Percentiles rank a stretch among this genome's conserved stretches.
phyloP scores from a whole-genome alignment of 2,329 filamentous ascomycete species.

The Raffaelea deltoideospora region DNA sequence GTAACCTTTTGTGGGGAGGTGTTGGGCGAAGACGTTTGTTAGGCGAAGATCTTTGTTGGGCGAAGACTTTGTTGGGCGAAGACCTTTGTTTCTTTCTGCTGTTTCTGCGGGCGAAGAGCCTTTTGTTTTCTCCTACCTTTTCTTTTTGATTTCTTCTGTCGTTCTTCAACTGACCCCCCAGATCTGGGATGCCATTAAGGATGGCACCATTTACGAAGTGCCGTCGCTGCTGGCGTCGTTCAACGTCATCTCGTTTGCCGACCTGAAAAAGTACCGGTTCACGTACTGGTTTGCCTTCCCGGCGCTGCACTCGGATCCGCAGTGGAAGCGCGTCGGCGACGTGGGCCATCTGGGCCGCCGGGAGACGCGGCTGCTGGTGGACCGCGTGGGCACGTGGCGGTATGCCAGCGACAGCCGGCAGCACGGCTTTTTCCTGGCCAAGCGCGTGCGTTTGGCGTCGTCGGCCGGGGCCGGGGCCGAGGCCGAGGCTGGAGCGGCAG shows the following conservation, averaged over 20 bases:
- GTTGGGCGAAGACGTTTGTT: no score
- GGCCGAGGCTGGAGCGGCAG: conserved; percentile 11
- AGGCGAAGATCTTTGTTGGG: no score
- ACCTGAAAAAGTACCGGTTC: conserved; percentile 94
- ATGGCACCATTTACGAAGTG: conserved; percentile 90
- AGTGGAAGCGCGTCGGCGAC: conserved; percentile 53
- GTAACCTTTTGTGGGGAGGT: no score
- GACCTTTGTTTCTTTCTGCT: not conserved
- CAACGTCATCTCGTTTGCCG: conserved; percentile 78
- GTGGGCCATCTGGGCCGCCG: conserved; percentile 41
- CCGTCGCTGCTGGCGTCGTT: conserved; percentile 86
- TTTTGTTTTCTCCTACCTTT: no score
- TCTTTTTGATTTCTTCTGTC: not conserved
- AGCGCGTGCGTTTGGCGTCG: conserved; percentile 38
- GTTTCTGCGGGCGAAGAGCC: conserved; percentile 8
- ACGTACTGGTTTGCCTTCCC: conserved; percentile 98
- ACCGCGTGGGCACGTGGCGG: conserved; percentile 75
- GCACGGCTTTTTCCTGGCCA: conserved; percentile 91
- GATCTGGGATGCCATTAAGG: conserved; percentile 96
- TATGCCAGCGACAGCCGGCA: conserved; percentile 70
- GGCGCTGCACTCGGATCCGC: conserved; percentile 74
- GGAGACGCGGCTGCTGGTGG: conserved; percentile 68
- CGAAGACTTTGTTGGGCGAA: no score
- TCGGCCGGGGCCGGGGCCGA: conserved; percentile 16
- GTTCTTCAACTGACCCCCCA: conserved; percentile 19